Percentiles rank a stretch among this genome's conserved stretches.
Evolutionary conservation across 1,139 yeast genomes (phyloP).

Genomic region (Nakaseomyces delphensis): DNA sequence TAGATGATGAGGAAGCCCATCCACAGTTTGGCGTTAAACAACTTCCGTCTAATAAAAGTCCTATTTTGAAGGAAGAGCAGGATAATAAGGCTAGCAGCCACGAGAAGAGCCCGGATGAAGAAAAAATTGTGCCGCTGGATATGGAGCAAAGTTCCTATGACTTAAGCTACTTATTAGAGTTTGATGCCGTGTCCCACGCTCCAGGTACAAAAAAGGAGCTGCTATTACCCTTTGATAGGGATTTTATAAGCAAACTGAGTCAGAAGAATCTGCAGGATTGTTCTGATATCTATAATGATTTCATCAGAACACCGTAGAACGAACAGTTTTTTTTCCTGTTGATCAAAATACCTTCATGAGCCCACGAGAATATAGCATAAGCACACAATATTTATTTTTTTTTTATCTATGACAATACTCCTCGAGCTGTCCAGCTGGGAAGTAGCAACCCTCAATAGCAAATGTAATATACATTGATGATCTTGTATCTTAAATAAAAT

Average conservation of each 20-base stretch:
- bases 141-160: slow-evolving; percentile 17
- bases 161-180: not conserved
- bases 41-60: not conserved
- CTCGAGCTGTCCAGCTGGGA: too few relatives aligned
- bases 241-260: not conserved
- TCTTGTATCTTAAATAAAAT: too few relatives aligned
- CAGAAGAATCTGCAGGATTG: not conserved
- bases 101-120: not conserved
- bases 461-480: too few relatives aligned
- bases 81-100: too few relatives aligned
- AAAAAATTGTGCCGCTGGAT: slow-evolving; percentile 11
- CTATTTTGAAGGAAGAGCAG: not conserved
- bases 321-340: too few relatives aligned
- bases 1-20: slow-evolving; percentile 3
- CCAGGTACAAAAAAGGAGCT: not conserved
- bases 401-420: too few relatives aligned
- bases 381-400: too few relatives aligned
- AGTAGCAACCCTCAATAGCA: too few relatives aligned
- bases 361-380: not conserved
- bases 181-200: slow-evolving; percentile 4
- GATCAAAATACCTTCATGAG: too few relatives aligned
- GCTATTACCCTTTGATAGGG: not conserved
- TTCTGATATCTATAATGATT: not conserved
- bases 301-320: slow-evolving; percentile 2
- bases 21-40: slow-evolving; percentile 1